Base-by-base conservation (phyloP, 2,329 filamentous ascomycete species). In the Cordyceps cicadae region DNA sequence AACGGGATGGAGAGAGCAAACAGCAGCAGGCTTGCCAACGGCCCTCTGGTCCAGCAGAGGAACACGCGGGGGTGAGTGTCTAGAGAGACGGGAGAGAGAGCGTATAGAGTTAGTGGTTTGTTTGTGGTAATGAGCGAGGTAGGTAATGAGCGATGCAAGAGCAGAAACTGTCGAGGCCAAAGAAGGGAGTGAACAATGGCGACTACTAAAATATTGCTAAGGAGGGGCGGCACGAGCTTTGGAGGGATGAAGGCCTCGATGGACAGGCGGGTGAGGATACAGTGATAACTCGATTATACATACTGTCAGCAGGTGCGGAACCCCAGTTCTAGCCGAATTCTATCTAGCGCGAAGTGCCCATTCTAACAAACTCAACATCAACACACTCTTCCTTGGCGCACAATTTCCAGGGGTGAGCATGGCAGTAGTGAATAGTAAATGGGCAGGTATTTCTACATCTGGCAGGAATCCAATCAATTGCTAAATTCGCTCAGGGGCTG, bases 111-210 rank as follows among this genome's bases (percentile, higher is more conserved):
- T 15, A 17, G 29, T 11, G 5, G 26, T 29, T 49, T 17, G 21
- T 21, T 19, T 9, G 37, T 37, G 11, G 8, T 8, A 37, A 37
- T 37, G 34, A 37, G 34, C 12, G 34, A 37, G 12, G 34, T 37
- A 37, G 12, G 34, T 37, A 37, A 24, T 19, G 24, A 54, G 21
- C 3, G 52, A 54, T 26, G 41, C 21, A 17, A 37, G 17, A 29
- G n/a, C 48, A 45, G 19, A 59, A 54, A 59, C 55, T 45, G 59
- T 62, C 61, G 43, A 53, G 43, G 41, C 62, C 60, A 60, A 54
- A 63, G 62, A 62, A 67, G 45, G 39, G 51, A 66, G 61, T 63
- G 54, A 59, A 52, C 58, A 59, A 59, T 59, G 48, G 39, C 37
- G 14, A 26, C 45, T 24, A 24, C 21, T n/a, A 43, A 41, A 14